These are phyloP conservation scores for Sisymbrium altissimum DNA, from an alignment of 345 rosid genomes.

Conservation along the genomic window DNA sequence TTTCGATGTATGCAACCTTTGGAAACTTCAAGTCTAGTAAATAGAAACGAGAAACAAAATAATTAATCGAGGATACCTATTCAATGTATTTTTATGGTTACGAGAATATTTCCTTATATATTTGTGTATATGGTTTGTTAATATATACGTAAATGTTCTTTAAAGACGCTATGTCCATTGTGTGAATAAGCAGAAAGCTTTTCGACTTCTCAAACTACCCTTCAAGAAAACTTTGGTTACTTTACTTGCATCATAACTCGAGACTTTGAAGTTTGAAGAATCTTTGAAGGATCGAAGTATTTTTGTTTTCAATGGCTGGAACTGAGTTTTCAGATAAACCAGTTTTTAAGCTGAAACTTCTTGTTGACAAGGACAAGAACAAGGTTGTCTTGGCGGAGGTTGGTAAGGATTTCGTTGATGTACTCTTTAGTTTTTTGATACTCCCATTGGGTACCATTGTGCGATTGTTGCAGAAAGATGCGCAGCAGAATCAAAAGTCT, in stretches of 20 bases:
- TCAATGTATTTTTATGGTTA: no score
- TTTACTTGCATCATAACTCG: no score
- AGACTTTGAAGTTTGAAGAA: no score
- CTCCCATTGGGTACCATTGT: conserved; percentile 22
- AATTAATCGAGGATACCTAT: no score
- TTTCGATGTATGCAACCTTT: no score
- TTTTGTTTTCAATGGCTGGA: not conserved
- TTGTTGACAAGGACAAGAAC: not conserved
- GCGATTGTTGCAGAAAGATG: conserved; percentile 3
- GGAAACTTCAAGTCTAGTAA: no score
- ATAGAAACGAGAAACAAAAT: no score
- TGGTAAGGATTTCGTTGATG: conserved; percentile 14
- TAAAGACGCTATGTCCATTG: not conserved
- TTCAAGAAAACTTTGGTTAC: no score
- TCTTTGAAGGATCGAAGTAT: not conserved
- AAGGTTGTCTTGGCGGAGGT: conserved; percentile 25
- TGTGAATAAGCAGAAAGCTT: not conserved
- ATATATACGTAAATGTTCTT: no score
- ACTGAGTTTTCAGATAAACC: not conserved
- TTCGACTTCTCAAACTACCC: not conserved
- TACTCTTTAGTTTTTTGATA: conserved; percentile 13
- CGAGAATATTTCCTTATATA: no score
- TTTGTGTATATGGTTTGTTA: no score
- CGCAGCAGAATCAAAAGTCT: not conserved
- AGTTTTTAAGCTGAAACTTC: not conserved